Base-by-base conservation (phyloP, 2,329 filamentous ascomycete species). In the Ophiostoma montium region DNA sequence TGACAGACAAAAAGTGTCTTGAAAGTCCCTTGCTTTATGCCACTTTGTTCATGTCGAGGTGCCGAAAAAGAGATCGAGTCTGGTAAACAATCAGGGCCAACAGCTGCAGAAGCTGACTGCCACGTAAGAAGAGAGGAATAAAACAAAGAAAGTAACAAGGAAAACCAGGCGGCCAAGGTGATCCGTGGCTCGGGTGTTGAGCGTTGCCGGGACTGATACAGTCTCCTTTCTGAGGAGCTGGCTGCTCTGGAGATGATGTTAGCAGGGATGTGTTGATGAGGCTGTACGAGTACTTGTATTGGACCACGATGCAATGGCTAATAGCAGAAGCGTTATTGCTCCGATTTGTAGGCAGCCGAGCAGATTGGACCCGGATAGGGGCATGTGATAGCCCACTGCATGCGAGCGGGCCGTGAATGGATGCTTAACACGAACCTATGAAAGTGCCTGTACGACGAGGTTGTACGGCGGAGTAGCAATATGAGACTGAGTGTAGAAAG, bases 21-120 rank as follows among this genome's bases (percentile, higher is more conserved):
- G 38, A 46, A 30, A 45, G 15, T 50, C 46, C 42, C 41, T 43
- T 39, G 47, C 30, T 46, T 44, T 44, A 35, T 31, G 21, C 46
- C 12, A 32, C 19, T 9, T 27, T 47, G 45, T 46, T 49, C 54
- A 56, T 56, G 43, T 54, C 52, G 43, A 27, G 5, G 21, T 7
- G 21, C 10, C 5, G 18, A 19, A 11, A 39, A 18, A 39, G 18
- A 3, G n/a, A 12, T n/a, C 5, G 8, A 27, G 23, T 8, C 23
- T 27, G 4, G 23, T 27, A 8, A 27, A 27, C 5, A 16, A 42
- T 42, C 39, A 30, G 30, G 39, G 45, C n/a, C n/a, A n/a, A 47
- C 45, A 47, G 18, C 23, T 47, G n/a, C n/a, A n/a, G n/a, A n/a
- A n/a, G n/a, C n/a, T n/a, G n/a, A n/a, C n/a, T n/a, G n/a, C n/a